A percentile compares a stretch with the other conserved stretches of the same genome.
phyloP scores from a whole-genome alignment of 1,284 basidiomycete species.

The Apiotrichum akiyoshidainum region DNA sequence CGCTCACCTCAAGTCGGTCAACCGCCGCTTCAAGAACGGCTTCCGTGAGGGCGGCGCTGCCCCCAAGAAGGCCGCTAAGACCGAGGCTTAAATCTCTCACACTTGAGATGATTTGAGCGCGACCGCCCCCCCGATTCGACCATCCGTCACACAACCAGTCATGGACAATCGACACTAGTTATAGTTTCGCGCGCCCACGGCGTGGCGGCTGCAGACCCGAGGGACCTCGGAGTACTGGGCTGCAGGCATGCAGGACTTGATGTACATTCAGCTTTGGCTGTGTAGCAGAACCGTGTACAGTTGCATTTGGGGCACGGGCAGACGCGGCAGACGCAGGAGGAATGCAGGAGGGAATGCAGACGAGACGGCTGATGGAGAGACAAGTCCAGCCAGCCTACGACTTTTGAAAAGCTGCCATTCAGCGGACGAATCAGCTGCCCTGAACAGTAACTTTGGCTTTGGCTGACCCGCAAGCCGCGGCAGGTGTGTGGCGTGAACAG shows the following conservation, averaged over 20 bases:
- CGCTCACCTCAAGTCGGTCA: slow-evolving; percentile 87
- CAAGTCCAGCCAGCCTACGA: no score
- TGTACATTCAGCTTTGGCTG: slow-evolving; percentile 9
- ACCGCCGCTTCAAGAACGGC: slow-evolving; percentile 95
- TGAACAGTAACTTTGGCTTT: no score
- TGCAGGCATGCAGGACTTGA: slow-evolving; percentile 9
- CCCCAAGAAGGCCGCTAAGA: slow-evolving; percentile 53
- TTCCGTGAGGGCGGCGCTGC: slow-evolving; percentile 68
- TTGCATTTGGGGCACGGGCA: no score
- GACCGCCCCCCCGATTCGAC: neutral
- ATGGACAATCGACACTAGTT: neutral
- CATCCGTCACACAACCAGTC: neutral
- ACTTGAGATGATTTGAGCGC: neutral
- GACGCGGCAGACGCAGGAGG: no score
- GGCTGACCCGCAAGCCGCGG: no score
- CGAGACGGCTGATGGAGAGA: no score
- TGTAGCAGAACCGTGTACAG: neutral
- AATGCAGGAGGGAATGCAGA: no score
- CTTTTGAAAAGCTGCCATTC: no score
- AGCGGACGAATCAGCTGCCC: no score
- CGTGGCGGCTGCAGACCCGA: neutral
- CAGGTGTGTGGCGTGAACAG: no score
- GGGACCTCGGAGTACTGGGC: neutral
- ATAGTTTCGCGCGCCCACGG: neutral
- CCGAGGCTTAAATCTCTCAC: slow-evolving; percentile 38